Conservation (phyloP, 225 moss, liverwort and hornwort genomes). For the Rhytidiadelphus loreus region DNA sequence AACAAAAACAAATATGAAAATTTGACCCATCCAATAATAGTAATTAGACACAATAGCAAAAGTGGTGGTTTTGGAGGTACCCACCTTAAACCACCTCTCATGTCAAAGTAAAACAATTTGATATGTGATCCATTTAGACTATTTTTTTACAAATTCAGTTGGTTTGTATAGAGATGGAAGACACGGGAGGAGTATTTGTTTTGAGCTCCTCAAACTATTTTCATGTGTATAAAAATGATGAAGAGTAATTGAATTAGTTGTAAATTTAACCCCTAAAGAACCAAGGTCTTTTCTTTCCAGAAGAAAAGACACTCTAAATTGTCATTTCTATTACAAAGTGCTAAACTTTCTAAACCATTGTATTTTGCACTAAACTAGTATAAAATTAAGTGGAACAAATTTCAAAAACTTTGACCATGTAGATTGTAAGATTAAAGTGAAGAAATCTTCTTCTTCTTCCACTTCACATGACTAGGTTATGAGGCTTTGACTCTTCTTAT, state of each 20-base stretch:
- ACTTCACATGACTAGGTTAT: background rate
- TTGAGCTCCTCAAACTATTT: background rate
- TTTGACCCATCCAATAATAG: too few relatives aligned
- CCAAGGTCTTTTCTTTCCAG: background rate
- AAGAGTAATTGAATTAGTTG: background rate
- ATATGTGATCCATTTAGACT: background rate
- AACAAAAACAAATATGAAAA: too few relatives aligned
- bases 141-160: background rate
- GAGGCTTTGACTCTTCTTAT: background rate
- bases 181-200: background rate
- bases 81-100: too few relatives aligned
- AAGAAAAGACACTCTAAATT: background rate
- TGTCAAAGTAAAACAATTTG: background rate
- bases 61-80: too few relatives aligned
- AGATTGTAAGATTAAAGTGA: background rate
- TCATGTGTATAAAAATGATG: background rate
- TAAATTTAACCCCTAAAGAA: background rate
- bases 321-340: background rate
- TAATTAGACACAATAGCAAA: too few relatives aligned
- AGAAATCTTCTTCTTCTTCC: background rate
- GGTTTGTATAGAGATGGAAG: background rate
- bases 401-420: too few relatives aligned
- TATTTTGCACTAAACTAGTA: background rate
- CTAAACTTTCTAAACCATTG: background rate
- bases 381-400: too few relatives aligned